These are phyloP conservation scores for Crepidotus variabilis DNA, from an alignment of 768 basidiomycete genomes.

Conservation along the genomic window DNA sequence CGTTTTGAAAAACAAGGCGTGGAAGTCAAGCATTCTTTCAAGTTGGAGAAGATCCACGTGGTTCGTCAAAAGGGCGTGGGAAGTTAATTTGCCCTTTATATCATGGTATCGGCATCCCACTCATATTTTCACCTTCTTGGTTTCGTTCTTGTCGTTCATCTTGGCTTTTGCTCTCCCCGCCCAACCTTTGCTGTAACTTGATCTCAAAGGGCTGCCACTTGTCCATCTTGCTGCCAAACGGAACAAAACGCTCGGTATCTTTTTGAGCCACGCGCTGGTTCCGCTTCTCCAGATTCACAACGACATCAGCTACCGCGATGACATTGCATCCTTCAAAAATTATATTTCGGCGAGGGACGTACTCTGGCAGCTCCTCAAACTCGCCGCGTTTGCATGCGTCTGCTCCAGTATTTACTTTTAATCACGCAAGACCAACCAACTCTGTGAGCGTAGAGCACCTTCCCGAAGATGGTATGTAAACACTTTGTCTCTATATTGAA, in stretches of 20 bases:
- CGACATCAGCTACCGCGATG: neutral
- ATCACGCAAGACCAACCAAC: conserved; percentile 24
- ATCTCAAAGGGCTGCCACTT: neutral
- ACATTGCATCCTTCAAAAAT: neutral
- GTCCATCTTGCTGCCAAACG: neutral
- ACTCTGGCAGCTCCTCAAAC: neutral
- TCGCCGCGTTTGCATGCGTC: neutral
- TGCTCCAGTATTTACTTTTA: conserved; percentile 10
- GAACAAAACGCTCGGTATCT: neutral
- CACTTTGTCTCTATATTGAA: neutral
- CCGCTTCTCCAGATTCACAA: too few species aligned
- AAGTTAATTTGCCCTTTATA: neutral
- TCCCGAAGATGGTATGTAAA: conserved; percentile 31
- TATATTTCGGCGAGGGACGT: neutral
- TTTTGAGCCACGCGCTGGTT: neutral
- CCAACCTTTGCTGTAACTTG: neutral
- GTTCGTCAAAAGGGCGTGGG: neutral
- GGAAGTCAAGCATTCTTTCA: neutral
- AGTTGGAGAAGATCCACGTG: neutral
- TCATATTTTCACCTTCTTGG: neutral
- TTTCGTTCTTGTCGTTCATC: neutral
- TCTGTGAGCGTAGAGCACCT: conserved; percentile 50
- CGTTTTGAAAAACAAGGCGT: neutral
- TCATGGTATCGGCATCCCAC: neutral
- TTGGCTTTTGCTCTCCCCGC: neutral